Evolutionary conservation across 768 basidiomycete species (phyloP), one percentile per base, ranked within the genome.

Genomic region (Termitomyces sp.): DNA sequence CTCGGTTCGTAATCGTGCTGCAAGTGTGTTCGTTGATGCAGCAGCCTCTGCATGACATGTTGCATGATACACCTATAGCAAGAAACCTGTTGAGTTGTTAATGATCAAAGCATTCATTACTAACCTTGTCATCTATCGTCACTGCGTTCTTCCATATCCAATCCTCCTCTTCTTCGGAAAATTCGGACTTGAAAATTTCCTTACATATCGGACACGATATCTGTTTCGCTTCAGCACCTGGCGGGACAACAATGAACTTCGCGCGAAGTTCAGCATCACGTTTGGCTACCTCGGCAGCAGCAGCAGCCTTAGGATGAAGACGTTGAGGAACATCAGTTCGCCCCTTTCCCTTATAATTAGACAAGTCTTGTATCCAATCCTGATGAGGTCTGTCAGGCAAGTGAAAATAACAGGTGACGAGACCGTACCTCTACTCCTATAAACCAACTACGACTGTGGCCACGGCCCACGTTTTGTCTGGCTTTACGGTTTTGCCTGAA

Each of bases 81-180:
- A 42, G 16, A 48, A 60, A n/a, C 56, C 53, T 39, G 29, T 43
- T 34, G 54, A 24, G n/a, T 60, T 41, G 22, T 20, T 32, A 1
- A 9, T 18, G 39, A 2, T 13, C 4, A 47, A 36, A 24, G 36
- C 22, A 53, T 18, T 22, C 29, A 51, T 26, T n/a, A 74, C 86
- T 55, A 69, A 94, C 94, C 76, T 82, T 83, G 57, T 89, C 90
- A 62, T 96, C 92, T 59, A 87, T 86, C 71, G 79, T 83, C 20
- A 92, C 78, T 0, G 95, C 93, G 67, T 99, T 96, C 68, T 82
- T 84, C 94, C 94, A 99, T 13, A 97, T 89, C 95, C 95, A 98
- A 59, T 97, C 96, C 74, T 98, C 96, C 59, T 95, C 94, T 48
- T 97, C 95, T 68, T 98, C 94, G 56, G 87, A 72, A 69, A 91